phyloP scores from a whole-genome alignment of 805 yeast species.

The Teunomyces atbi region DNA sequence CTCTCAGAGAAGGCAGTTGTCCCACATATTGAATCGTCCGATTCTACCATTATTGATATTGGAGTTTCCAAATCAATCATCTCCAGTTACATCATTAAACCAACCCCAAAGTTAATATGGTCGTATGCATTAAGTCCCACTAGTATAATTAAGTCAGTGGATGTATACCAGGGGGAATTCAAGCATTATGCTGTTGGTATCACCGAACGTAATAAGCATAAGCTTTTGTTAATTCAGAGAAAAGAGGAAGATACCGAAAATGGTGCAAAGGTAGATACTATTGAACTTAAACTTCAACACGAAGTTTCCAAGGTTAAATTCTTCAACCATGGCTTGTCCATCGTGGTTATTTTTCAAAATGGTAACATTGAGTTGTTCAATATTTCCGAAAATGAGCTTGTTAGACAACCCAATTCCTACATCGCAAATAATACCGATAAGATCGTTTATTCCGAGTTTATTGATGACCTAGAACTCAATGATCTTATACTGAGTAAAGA shows the following conservation, averaged over 20 bases:
- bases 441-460: constrained; percentile 30
- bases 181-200: constrained; percentile 39
- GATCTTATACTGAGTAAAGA: constrained; percentile 22
- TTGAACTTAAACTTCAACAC: constrained; percentile 6
- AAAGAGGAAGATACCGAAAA: constrained; percentile 6
- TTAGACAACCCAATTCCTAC: not conserved
- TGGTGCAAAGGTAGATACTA: constrained; percentile 7
- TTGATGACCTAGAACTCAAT: constrained; percentile 22
- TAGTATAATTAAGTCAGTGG: constrained; percentile 43
- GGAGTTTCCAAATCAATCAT: constrained; percentile 55
- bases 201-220: constrained; percentile 33
- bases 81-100: constrained; percentile 50
- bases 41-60: constrained; percentile 41
- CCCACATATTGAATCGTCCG: constrained; percentile 18
- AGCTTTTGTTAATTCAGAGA: constrained; percentile 22
- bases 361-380: constrained; percentile 26
- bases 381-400: constrained; percentile 1
- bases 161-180: constrained; percentile 12
- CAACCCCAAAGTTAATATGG: constrained; percentile 59
- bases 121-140: constrained; percentile 52
- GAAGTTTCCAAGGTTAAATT: constrained; percentile 11
- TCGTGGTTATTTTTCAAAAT: constrained; percentile 21
- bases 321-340: constrained; percentile 7
- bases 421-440: constrained; percentile 14
- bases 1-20: constrained; percentile 23